phyloP scores from a whole-genome alignment of 306 rosid species.

The Castanea crenata region DNA sequence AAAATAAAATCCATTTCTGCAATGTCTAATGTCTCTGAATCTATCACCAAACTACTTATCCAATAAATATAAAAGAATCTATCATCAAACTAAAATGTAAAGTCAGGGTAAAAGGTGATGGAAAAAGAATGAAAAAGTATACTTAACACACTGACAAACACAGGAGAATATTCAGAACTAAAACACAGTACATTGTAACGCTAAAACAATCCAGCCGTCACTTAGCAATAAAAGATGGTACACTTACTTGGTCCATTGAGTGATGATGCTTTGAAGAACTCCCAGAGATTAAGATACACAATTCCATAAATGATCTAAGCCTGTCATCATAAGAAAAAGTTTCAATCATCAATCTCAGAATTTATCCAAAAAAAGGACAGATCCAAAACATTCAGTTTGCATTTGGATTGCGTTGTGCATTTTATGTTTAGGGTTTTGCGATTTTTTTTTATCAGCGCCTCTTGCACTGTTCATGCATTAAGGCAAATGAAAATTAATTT shows the following conservation, averaged over 20 bases:
- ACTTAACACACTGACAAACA: background rate
- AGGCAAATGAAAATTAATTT: too few relatives aligned
- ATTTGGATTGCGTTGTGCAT: too few relatives aligned
- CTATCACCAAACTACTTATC: background rate
- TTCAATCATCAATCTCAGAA: constrained; percentile 5
- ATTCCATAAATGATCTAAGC: constrained; percentile 91
- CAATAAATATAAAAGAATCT: background rate
- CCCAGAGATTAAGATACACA: constrained; percentile 86
- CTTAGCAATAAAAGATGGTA: too few relatives aligned
- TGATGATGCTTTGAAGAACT: constrained; percentile 17
- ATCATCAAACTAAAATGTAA: background rate
- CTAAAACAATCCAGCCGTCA: too few relatives aligned
- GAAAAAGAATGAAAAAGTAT: background rate
- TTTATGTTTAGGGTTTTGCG: too few relatives aligned
- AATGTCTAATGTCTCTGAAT: background rate
- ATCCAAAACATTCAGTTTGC: background rate
- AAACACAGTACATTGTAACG: background rate
- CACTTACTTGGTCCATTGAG: too few relatives aligned
- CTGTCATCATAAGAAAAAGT: constrained; percentile 42
- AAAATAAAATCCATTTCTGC: background rate
- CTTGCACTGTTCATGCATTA: too few relatives aligned
- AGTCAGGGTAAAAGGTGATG: background rate
- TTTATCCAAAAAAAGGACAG: background rate
- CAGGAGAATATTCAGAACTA: background rate
- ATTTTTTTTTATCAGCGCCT: too few relatives aligned